phyloP scores from a whole-genome alignment of 768 basidiomycete species.

The Naematelia aurantialba region DNA sequence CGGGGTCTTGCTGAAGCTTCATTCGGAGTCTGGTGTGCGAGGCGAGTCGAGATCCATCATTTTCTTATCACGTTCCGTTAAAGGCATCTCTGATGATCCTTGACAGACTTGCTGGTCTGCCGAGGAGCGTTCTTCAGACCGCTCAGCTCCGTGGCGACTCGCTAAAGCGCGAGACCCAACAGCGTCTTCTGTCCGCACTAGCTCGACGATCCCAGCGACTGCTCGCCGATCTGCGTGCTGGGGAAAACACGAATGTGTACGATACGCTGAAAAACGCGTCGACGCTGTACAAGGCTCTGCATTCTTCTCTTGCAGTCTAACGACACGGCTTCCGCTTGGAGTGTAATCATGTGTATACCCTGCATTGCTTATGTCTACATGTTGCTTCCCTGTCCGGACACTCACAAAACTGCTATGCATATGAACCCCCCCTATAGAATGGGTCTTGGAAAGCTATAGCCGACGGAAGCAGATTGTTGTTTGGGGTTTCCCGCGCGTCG shows the following conservation, averaged over 20 bases:
- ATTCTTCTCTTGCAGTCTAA: background rate
- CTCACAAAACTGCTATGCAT: too few relatives aligned
- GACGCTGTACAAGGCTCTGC: slow-evolving; percentile 16
- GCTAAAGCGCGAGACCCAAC: slow-evolving; percentile 57
- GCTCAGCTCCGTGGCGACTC: slow-evolving; percentile 59
- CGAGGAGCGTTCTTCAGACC: slow-evolving; percentile 62
- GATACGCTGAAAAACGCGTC: slow-evolving; percentile 15
- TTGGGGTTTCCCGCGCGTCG: too few relatives aligned
- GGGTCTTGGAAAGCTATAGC: too few relatives aligned
- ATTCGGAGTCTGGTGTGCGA: slow-evolving; percentile 88
- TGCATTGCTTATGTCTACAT: slow-evolving; percentile 1
- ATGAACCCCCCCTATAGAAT: too few relatives aligned
- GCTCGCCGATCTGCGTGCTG: background rate
- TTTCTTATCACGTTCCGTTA: too few relatives aligned
- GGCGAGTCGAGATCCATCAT: too few relatives aligned
- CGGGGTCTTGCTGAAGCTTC: slow-evolving; percentile 71
- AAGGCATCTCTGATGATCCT: background rate
- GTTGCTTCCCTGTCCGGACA: too few relatives aligned
- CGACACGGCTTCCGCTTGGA: too few relatives aligned
- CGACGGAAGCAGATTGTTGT: too few relatives aligned
- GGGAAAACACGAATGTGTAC: too few relatives aligned
- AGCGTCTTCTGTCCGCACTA: slow-evolving; percentile 21
- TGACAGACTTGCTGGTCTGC: slow-evolving; percentile 69
- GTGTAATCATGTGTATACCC: background rate
- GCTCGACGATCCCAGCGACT: slow-evolving; percentile 10